These are phyloP conservation scores for Cylindrodendrum hubeiense DNA, from an alignment of 2,329 filamentous ascomycete species.

Conservation along the genomic window DNA sequence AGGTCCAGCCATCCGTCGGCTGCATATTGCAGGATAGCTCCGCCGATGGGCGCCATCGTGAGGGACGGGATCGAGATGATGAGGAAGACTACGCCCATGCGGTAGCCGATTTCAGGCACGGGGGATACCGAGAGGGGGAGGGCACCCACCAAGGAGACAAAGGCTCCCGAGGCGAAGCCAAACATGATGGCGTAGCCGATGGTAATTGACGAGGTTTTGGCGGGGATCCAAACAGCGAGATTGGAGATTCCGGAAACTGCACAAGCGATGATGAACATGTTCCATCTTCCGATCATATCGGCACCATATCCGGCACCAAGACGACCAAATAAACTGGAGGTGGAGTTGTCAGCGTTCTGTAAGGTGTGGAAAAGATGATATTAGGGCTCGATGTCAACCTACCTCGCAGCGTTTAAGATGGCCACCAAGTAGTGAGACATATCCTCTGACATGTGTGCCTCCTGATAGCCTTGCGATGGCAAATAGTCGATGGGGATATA, in stretches of 20 bases:
- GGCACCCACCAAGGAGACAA: conserved; percentile 61
- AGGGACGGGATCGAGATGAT: conserved; percentile 67
- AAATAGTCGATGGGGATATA: conserved; percentile 54
- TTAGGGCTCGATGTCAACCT: neutral
- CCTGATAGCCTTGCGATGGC: conserved; percentile 41
- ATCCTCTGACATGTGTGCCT: conserved; percentile 43
- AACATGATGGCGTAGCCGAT: conserved; percentile 48
- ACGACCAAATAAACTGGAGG: conserved; percentile 50
- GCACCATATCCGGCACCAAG: conserved; percentile 48
- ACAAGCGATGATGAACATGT: conserved; percentile 60
- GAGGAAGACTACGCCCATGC: conserved; percentile 59
- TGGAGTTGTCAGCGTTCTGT: neutral
- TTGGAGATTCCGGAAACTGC: conserved; percentile 53
- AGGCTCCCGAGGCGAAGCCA: conserved; percentile 65
- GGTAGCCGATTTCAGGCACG: conserved; percentile 44
- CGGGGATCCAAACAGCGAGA: conserved; percentile 59
- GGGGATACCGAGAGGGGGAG: conserved; percentile 27
- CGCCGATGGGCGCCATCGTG: conserved; percentile 68
- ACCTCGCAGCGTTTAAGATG: conserved; percentile 52
- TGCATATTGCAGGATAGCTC: conserved; percentile 52
- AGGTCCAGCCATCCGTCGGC: conserved; percentile 48
- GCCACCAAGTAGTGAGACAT: conserved; percentile 52
- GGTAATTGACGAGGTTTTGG: conserved; percentile 29
- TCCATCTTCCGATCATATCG: conserved; percentile 54
- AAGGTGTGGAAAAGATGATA: neutral